Evolutionary conservation across 306 rosid genomes (phyloP).

Genomic region (Canavalia ensiformis): DNA sequence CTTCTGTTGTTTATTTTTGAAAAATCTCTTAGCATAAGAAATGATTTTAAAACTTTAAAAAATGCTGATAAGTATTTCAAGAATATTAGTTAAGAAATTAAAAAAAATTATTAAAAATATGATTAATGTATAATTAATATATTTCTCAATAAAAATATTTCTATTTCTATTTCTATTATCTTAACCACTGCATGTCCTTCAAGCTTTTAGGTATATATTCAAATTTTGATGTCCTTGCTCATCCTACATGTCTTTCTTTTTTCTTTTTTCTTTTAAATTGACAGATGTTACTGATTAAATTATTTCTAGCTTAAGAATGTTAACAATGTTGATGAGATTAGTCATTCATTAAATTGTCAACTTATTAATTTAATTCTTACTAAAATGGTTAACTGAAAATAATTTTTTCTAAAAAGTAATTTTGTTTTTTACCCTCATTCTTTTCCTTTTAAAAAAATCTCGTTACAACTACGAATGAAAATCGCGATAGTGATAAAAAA

Average conservation of each 20-base stretch:
- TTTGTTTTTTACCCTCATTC: neutral
- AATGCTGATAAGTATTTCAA: too few relatives aligned
- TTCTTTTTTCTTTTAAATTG: neutral
- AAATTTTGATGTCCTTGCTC: conserved; percentile 29
- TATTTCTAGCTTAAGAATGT: neutral
- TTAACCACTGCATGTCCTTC: too few relatives aligned
- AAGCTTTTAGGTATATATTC: neutral
- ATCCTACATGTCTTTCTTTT: neutral
- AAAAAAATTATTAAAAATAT: too few relatives aligned
- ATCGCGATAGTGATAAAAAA: conserved; percentile 2
- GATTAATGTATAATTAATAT: too few relatives aligned
- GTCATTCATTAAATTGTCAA: neutral
- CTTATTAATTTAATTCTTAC: neutral
- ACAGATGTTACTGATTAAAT: neutral
- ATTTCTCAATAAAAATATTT: too few relatives aligned
- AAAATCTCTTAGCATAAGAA: neutral
- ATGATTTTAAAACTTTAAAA: too few relatives aligned
- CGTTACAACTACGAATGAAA: neutral
- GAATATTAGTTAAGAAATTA: too few relatives aligned
- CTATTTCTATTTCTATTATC: too few relatives aligned
- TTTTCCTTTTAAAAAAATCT: neutral
- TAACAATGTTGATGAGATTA: conserved; percentile 5
- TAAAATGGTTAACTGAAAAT: conserved; percentile 2
- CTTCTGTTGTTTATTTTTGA: neutral
- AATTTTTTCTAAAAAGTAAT: neutral